These are phyloP conservation scores for Lotus japonicus DNA, from an alignment of 306 rosid genomes.

Conservation along the genomic window DNA sequence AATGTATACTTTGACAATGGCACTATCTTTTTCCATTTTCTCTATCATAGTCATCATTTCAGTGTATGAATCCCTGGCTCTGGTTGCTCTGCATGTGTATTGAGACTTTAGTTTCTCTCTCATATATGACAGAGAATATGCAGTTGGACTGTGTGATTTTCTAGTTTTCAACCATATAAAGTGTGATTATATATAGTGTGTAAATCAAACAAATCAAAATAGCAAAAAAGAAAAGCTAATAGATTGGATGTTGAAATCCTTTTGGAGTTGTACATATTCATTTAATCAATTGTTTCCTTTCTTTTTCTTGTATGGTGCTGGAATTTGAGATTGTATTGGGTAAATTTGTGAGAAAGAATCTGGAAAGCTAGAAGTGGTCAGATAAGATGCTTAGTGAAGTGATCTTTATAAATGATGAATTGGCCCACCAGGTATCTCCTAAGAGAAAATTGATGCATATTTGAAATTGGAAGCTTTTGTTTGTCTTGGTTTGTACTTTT, in stretches of 20 bases:
- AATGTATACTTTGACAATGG: constrained; percentile 19
- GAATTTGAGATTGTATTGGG: constrained; percentile 52
- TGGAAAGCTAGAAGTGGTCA: constrained; percentile 36
- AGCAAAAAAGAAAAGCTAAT: neutral
- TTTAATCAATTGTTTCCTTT: neutral
- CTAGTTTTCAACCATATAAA: neutral
- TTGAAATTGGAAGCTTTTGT: constrained; percentile 36
- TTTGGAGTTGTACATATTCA: neutral
- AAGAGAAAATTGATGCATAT: constrained; percentile 48
- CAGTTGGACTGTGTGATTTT: neutral
- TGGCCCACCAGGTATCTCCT: constrained; percentile 42
- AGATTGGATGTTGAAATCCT: neutral
- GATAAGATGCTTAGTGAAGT: constrained; percentile 27
- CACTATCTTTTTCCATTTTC: constrained; percentile 26
- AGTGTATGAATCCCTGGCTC: constrained; percentile 24
- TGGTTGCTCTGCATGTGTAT: constrained; percentile 33
- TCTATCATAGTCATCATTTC: constrained; percentile 22
- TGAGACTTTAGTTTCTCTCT: constrained; percentile 27
- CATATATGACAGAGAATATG: constrained; percentile 11
- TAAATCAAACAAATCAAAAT: neutral
- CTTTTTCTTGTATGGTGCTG: constrained; percentile 24
- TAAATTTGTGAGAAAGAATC: constrained; percentile 48
- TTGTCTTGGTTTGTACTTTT: constrained; percentile 19
- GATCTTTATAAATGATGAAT: constrained; percentile 27
- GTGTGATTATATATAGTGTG: neutral